phyloP scores from a whole-genome alignment of 495 filamentous ascomycete species.

The Podospora appendiculata region DNA sequence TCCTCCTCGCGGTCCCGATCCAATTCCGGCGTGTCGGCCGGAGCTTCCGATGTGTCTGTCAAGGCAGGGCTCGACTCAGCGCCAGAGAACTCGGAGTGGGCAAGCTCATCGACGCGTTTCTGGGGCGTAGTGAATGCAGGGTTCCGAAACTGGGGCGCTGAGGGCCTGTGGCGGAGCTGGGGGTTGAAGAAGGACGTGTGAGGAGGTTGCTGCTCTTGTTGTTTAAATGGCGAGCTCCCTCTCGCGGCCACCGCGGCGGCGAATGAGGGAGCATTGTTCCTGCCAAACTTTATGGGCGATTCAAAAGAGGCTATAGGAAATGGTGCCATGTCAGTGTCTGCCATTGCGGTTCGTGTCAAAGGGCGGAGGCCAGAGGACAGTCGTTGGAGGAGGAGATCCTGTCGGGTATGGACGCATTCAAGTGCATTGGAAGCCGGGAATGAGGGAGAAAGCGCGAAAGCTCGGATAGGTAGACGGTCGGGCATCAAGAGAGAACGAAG shows the following conservation, averaged over 20 bases:
- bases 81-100: slow-evolving; percentile 59
- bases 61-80: slow-evolving; percentile 74
- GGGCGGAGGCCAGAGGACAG: too few species aligned
- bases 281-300: neutral
- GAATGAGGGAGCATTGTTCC: neutral
- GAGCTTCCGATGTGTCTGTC: slow-evolving; percentile 56
- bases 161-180: slow-evolving; percentile 21
- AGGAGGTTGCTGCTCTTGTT: slow-evolving; percentile 27
- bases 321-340: too few species aligned
- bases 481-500: slow-evolving; percentile 8
- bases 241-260: neutral
- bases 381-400: too few species aligned
- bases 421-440: too few species aligned
- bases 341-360: too few species aligned
- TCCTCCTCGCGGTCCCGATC: slow-evolving; percentile 24
- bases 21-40: slow-evolving; percentile 37
- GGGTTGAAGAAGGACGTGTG: slow-evolving; percentile 31
- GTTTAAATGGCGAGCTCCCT: slow-evolving; percentile 15
- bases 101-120: slow-evolving; percentile 55
- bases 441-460: too few species aligned
- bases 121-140: slow-evolving; percentile 74
- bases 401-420: too few species aligned
- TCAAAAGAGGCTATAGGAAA: too few species aligned
- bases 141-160: slow-evolving; percentile 51
- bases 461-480: too few species aligned